Base-by-base conservation (phyloP, 1,139 yeast species). In the Zhuliangozyma parablackwelliae region DNA sequence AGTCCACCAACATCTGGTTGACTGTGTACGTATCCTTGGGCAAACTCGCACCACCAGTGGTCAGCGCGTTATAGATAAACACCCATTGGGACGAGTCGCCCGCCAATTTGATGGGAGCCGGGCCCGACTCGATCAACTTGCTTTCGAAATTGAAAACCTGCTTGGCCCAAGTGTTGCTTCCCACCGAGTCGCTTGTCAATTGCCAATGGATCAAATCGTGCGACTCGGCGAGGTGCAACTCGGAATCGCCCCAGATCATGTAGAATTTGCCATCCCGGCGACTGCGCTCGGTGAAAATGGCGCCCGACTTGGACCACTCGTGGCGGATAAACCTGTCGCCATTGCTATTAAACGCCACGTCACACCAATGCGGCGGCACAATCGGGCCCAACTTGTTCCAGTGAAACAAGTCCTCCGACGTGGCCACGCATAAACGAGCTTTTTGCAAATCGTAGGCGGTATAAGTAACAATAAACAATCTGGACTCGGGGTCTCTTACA, bases 221-320 rank as follows among this genome's bases (percentile, higher is more conserved):
- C 6, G 68, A 60, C 26, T 51, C 56, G 4, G 74, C 74, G 44
- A 69, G 56, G 42, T 65, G 62, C 39, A 69, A 57, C 21, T 61
- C 59, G 13, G 63, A 56, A 45, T 69, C 75, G 9, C 75, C 75
- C 69, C 71, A 69, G 27, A 69, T 57, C 75, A 69, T 69, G 43
- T 66, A 66, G 46, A 64, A 69, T 32, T 58, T 56, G 6, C 70
- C 71, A 43, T 65, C 68, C 7, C 32, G 35, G 16, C n/a, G n/a
- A 35, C 53, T 50, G 32, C 41, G 52, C 35, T 67, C 67, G n/a
- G 59, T 59, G 46, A 69, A 66, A 0, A 69, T 49, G 2, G 73
- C 73, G 1, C 73, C 75, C 5, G 69, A 62, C 44, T 69, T 69
- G 68, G 63, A 69, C 75, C 75, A 69, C 21, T 56, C 59, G 26